A percentile compares a stretch with the other conserved stretches of the same genome.
These are phyloP conservation scores for Fusarium sp. DNA, from an alignment of 2,329 filamentous ascomycete genomes.

Conservation along the genomic window DNA sequence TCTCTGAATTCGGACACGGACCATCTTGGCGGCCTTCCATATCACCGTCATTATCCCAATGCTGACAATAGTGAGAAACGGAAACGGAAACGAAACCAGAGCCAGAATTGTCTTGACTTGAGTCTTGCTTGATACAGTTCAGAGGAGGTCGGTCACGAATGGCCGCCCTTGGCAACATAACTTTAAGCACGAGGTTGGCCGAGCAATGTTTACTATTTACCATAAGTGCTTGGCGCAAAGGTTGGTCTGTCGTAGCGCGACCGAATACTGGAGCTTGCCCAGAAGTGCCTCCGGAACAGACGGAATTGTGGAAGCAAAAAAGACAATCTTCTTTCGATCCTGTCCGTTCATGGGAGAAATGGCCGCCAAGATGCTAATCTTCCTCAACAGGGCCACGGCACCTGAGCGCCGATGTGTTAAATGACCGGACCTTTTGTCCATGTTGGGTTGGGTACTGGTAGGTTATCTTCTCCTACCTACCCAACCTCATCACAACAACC, in stretches of 20 bases:
- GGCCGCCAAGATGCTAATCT: conserved; percentile 36
- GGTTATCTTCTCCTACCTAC: conserved; percentile 15
- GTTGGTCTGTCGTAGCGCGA: conserved; percentile 22
- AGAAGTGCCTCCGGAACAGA: conserved; percentile 31
- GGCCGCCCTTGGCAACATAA: neutral
- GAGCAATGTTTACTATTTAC: conserved; percentile 17
- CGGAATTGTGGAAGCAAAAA: conserved; percentile 29
- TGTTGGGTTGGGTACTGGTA: conserved; percentile 8
- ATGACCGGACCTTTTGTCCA: conserved; percentile 37
- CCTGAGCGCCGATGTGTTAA: conserved; percentile 33
- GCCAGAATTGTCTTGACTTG: neutral
- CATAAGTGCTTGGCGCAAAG: conserved; percentile 25
- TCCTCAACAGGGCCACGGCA: conserved; percentile 20
- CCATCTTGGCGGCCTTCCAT: conserved; percentile 31
- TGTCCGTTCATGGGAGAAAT: conserved; percentile 11
- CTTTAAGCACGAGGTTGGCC: conserved; percentile 11
- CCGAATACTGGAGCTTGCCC: conserved; percentile 17
- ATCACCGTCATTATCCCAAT: conserved; percentile 28
- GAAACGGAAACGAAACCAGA: conserved; percentile 1
- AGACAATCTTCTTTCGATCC: conserved; percentile 14
- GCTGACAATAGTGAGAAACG: conserved; percentile 2
- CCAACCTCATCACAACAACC: neutral
- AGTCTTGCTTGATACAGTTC: neutral
- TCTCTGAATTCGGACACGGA: conserved; percentile 38
- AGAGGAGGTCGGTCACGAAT: neutral